Evolutionary conservation across 1,284 basidiomycete species (phyloP).

Genomic region (Cryptococcus jaspeensis): DNA sequence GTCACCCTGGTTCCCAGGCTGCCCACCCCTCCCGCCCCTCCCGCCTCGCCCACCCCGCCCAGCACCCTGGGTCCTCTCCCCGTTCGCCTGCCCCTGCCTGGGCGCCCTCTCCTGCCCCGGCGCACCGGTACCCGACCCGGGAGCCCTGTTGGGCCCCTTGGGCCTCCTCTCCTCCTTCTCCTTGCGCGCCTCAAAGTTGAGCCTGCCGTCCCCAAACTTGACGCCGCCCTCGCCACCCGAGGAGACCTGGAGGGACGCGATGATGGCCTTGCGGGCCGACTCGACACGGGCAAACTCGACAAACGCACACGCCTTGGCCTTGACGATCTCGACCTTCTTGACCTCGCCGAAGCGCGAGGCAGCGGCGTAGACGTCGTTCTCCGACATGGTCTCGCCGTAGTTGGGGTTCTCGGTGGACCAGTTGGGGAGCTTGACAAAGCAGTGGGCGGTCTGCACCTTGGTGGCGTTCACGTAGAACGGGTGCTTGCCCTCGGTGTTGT

Average conservation of each 20-base stretch:
- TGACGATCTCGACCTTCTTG: constrained; percentile 85
- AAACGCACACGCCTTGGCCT: constrained; percentile 88
- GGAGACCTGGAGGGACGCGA: constrained; percentile 61
- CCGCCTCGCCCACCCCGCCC: constrained; percentile 6
- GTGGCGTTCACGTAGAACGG: constrained; percentile 61
- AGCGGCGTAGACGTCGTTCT: constrained; percentile 59
- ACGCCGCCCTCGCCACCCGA: constrained; percentile 89
- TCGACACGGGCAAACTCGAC: constrained; percentile 82
- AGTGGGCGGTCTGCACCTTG: constrained; percentile 65
- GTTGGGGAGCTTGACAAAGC: constrained; percentile 73
- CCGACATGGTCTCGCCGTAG: constrained; percentile 71
- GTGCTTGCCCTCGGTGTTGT: constrained; percentile 43
- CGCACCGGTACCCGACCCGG: neutral
- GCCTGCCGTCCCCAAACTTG: constrained; percentile 62
- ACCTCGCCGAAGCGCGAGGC: constrained; percentile 80
- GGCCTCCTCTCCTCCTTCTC: constrained; percentile 69
- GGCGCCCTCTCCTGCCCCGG: neutral
- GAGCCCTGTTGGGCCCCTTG: constrained; percentile 12
- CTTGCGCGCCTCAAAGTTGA: constrained; percentile 84
- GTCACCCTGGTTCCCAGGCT: constrained; percentile 16
- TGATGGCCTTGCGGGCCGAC: constrained; percentile 78
- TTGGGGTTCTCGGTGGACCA: constrained; percentile 53
- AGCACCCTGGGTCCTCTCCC: constrained; percentile 1
- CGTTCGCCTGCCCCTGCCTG: neutral
- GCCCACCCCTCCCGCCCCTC: constrained; percentile 10